Conservation (phyloP, 306 rosid species). For the Canavalia ensiformis region DNA sequence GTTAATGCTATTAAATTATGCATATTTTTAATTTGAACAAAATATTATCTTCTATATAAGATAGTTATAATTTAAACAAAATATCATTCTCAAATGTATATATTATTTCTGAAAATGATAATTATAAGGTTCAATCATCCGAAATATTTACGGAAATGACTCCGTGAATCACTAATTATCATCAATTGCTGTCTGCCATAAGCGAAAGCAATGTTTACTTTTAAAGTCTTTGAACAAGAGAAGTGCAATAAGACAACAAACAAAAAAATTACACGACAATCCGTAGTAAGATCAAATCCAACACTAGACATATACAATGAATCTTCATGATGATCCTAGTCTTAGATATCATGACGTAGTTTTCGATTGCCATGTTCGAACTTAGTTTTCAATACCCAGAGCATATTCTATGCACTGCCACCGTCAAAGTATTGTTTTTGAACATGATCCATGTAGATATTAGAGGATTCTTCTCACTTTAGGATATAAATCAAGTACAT, state of each 20-base stretch:
- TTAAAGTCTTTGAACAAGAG: not conserved
- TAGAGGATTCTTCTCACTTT: not conserved
- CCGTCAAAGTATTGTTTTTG: constrained; percentile 15
- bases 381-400: constrained; percentile 2
- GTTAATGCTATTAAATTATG: no score
- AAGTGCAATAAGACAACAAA: constrained; percentile 2
- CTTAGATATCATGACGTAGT: not conserved
- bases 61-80: no score
- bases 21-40: no score
- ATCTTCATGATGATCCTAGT: constrained; percentile 20
- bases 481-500: not conserved
- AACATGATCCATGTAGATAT: not conserved
- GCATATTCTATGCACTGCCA: not conserved
- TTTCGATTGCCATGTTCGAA: constrained; percentile 33
- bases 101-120: constrained; percentile 1
- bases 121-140: not conserved
- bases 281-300: constrained; percentile 11
- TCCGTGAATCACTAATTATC: constrained; percentile 35
- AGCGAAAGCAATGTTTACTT: constrained; percentile 25
- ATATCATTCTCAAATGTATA: not conserved
- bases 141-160: constrained; percentile 13
- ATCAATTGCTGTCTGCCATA: constrained; percentile 24
- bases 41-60: no score
- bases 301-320: constrained; percentile 26
- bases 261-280: not conserved